Evolutionary conservation across 805 yeast genomes (phyloP).

Genomic region (Nakazawaea molendinolei): DNA sequence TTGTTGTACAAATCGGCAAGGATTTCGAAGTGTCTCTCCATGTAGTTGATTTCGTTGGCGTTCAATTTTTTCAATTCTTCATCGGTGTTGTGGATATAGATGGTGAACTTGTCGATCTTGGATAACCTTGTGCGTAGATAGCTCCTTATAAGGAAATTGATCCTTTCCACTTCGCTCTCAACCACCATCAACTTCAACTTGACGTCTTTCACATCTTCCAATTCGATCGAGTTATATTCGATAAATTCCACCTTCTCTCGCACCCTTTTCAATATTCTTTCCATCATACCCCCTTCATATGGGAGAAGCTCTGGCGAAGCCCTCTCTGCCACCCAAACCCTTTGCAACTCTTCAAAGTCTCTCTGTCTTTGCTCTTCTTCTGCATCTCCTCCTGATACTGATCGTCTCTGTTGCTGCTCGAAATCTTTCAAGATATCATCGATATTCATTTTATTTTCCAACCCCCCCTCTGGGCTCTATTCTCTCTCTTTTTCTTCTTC

Average conservation of each 20-base stretch:
- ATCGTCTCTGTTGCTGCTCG: conserved; percentile 30
- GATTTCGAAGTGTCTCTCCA: conserved; percentile 62
- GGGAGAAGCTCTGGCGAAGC: conserved; percentile 82
- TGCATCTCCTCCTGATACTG: conserved; percentile 16
- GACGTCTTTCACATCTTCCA: conserved; percentile 58
- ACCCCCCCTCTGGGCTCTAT: too few relatives aligned
- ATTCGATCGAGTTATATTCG: conserved; percentile 71
- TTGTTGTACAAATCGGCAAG: conserved; percentile 58
- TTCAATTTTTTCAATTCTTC: conserved; percentile 39
- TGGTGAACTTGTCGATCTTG: conserved; percentile 67
- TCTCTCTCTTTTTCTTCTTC: too few relatives aligned
- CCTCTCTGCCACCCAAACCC: conserved; percentile 78
- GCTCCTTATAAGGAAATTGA: conserved; percentile 73
- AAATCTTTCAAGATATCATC: conserved; percentile 68
- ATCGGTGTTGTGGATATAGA: conserved; percentile 46
- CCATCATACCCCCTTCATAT: conserved; percentile 57
- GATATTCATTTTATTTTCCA: conserved; percentile 51
- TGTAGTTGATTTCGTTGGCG: conserved; percentile 54
- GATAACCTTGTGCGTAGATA: conserved; percentile 71
- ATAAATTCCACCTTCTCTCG: conserved; percentile 69
- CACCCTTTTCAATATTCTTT: conserved; percentile 49
- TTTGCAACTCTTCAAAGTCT: conserved; percentile 40
- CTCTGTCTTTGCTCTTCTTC: conserved; percentile 20
- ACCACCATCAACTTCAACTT: conserved; percentile 77
- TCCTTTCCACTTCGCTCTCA: conserved; percentile 87